Evolutionary conservation across 306 rosid genomes (phyloP).

Genomic region (Cicer cuneatum): DNA sequence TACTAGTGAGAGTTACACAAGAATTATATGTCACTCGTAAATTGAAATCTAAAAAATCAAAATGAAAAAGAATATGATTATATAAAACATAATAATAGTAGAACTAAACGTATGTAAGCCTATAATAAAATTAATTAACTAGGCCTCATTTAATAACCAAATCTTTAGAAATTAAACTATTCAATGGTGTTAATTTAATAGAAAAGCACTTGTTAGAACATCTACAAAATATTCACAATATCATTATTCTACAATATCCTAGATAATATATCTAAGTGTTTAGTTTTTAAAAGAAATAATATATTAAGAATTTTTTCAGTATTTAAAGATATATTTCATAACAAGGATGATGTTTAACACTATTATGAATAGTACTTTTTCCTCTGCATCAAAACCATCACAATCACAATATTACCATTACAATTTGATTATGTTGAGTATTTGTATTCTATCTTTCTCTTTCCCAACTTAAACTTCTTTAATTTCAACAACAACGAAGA

Average conservation of each 20-base stretch:
- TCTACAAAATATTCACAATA: conserved; percentile 18
- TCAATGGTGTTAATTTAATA: neutral
- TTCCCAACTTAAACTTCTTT: neutral
- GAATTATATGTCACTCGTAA: neutral
- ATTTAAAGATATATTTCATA: neutral
- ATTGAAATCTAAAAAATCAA: neutral
- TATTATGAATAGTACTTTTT: neutral
- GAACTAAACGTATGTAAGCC: neutral
- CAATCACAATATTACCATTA: conserved; percentile 1
- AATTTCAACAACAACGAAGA: conserved; percentile 1
- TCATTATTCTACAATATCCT: neutral
- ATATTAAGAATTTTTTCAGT: neutral
- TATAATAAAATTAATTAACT: neutral
- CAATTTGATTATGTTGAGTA: conserved; percentile 1
- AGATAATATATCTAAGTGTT: neutral
- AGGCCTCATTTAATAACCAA: conserved; percentile 3
- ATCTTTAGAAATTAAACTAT: conserved; percentile 18
- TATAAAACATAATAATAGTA: neutral
- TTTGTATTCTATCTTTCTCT: neutral
- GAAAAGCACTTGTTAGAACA: neutral
- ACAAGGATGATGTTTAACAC: neutral
- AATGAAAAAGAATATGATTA: conserved; percentile 6
- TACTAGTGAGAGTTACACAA: neutral
- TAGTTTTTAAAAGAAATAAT: neutral
- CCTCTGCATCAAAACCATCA: neutral